A percentile compares a stretch with the other conserved stretches of the same genome.
Evolutionary conservation across 768 basidiomycete species (phyloP).

Genomic region (Chlorophyllum brunneum): DNA sequence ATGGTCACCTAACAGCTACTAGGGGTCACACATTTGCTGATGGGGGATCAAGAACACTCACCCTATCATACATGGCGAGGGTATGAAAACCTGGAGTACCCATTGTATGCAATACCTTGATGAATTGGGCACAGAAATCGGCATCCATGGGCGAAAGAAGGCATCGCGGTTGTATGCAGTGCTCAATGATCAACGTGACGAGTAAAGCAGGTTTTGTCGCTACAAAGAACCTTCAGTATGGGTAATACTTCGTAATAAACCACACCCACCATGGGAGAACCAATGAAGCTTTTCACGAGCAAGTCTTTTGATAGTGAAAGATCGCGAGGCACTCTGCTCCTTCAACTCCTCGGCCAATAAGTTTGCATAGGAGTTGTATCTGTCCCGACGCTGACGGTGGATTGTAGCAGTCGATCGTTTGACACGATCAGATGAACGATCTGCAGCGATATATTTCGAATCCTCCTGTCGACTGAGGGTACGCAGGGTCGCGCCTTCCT

Average conservation of each 20-base stretch:
- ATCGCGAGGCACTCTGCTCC: constrained; percentile 67
- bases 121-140: constrained; percentile 88
- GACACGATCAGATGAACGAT: constrained; percentile 64
- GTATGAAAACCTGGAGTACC: constrained; percentile 92
- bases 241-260: not conserved
- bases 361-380: constrained; percentile 58
- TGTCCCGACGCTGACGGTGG: constrained; percentile 61
- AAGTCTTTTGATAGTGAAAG: constrained; percentile 73
- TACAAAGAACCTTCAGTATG: constrained; percentile 17
- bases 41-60: constrained; percentile 23
- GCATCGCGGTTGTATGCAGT: constrained; percentile 90
- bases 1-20: constrained; percentile 79
- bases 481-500: constrained; percentile 61
- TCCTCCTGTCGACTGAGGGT: constrained; percentile 69
- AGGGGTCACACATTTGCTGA: constrained; percentile 4
- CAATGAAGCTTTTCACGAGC: constrained; percentile 77
- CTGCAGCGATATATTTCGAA: constrained; percentile 55
- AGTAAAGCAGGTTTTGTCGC: constrained; percentile 47
- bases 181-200: constrained; percentile 68
- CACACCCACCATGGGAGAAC: constrained; percentile 61
- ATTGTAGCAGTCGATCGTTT: constrained; percentile 53
- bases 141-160: constrained; percentile 97
- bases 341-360: constrained; percentile 67
- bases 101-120: constrained; percentile 80
- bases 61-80: constrained; percentile 80